Evolutionary conservation across 495 filamentous ascomycete species (phyloP), one percentile per base, ranked within the genome.

Genomic region (Neurospora discreta): DNA sequence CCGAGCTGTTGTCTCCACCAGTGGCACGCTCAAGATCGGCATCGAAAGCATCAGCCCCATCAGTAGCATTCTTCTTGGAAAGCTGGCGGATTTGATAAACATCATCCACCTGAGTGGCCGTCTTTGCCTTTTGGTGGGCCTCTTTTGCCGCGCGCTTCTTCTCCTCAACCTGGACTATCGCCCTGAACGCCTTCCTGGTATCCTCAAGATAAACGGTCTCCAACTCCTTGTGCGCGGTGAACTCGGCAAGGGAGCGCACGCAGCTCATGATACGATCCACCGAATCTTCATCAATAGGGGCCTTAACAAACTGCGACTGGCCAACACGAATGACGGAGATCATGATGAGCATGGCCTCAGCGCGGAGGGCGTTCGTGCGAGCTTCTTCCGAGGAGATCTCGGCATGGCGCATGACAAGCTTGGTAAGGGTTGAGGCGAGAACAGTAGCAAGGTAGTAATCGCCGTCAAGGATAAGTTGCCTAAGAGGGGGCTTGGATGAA

Each of bases 331-430:
- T 92, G 77, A 99, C 95, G 23, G 94, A 97, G 74, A 98, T 97
- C 94, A 99, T 97, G 79, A 98, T 98, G 58, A 98, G 86, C 96
- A 98, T 99, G 39, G 96, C 96, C 82, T 99, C 96, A 4, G 95
- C 95, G 33, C 93, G 91, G 5, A 99, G 87, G 41, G 95, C 94
- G 77, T 98, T 98, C 16, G 94, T 98, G 23, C 96, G 91, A 39
- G 92, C 91, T 36, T 83, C 81, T 75, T 98, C 95, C 30, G 92
- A 85, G 20, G 94, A 97, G 72, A 98, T 94, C 81, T 98, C 94
- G 5, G 94, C 91, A 79, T 99, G 94, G 44, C 96, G 92, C 94
- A 99, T 98, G 71, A 98, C 96, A 68, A 99, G 85, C 80, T 99
- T 99, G 10, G 95, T 98, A 71, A 99, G 87, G 3, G 96, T 97